Evolutionary conservation across 2,329 filamentous ascomycete species (phyloP), one percentile per base, ranked within the genome.

Genomic region (Raffaelea deltoideospora): DNA sequence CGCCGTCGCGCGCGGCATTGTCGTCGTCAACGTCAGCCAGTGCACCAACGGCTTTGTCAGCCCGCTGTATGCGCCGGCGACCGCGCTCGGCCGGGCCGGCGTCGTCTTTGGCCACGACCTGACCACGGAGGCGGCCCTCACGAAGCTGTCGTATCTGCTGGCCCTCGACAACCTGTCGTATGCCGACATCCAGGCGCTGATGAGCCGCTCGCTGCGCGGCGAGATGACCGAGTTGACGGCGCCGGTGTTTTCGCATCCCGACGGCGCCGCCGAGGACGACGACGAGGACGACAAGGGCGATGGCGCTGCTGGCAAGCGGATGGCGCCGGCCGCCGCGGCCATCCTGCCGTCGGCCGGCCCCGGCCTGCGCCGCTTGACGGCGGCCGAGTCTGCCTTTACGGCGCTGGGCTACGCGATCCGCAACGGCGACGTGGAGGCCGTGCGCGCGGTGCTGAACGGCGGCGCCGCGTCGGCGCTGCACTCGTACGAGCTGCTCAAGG

Each of bases 1-100:
- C 31, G 86, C 83, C 18, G 83, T 93, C 29, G 65, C 77, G 50
- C 72, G 84, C 40, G 86, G 84, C 27, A 77, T 90, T 45, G 75
- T 90, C 40, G 78, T 95, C 41, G 83, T 94, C 46, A 94, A 92
- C 52, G 78, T 95, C 41, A 92, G 83, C 35, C 87, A 95, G 60
- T 95, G 87, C 65, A 69, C 78, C 47, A 78, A 71, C 41, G 80
- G 80, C 31, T 80, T 79, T 49, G 80, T 85, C 17, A 82, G 74
- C 35, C 79, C 80, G 3, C 65, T 85, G n/a, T 86, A 85, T 57
- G 80, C 79, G 2, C 74, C 80, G 0, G 80, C 76, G 9, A 82
- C 83, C 46, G 76, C 79, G 29, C 70, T 94, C 15, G 84, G 83
- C 28, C 70, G 77, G 37, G 83, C 83, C 3, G 87, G 87, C 24